A percentile compares a stretch with the other conserved stretches of the same genome.
phyloP scores from a whole-genome alignment of 176 grass and related monocot species.

The Triticum turgidum region DNA sequence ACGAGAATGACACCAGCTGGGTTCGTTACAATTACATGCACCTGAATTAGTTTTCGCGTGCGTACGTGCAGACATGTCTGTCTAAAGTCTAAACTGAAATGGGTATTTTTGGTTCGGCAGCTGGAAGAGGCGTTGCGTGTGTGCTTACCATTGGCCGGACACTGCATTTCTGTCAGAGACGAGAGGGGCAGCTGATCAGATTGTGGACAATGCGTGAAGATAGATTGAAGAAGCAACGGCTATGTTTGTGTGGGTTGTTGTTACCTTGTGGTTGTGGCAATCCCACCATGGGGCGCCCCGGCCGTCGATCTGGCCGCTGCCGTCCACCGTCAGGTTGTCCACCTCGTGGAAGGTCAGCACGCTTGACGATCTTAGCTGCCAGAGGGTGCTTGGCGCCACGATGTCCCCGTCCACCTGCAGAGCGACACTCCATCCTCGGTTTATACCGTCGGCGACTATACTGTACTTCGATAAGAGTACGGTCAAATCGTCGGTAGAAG shows the following conservation, averaged over 20 bases:
- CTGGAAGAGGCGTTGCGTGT: neutral
- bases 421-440: neutral
- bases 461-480: too few species aligned
- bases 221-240: neutral
- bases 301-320: slow-evolving; percentile 58
- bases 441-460: neutral
- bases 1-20: slow-evolving; percentile 45
- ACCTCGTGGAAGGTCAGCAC: slow-evolving; percentile 43
- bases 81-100: neutral
- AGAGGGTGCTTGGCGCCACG: slow-evolving; percentile 42
- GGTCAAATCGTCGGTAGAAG: neutral
- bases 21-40: neutral
- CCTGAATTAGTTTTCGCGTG: neutral
- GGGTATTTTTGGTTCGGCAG: neutral
- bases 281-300: slow-evolving; percentile 71
- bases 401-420: slow-evolving; percentile 59
- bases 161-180: slow-evolving; percentile 30
- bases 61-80: neutral
- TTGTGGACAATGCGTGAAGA: neutral
- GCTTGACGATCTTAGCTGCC: slow-evolving; percentile 35
- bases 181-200: slow-evolving; percentile 26
- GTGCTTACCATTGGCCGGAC: slow-evolving; percentile 58
- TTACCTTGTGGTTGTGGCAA: slow-evolving; percentile 40
- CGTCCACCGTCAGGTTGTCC: slow-evolving; percentile 39
- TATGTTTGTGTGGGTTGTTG: neutral